Evolutionary conservation across 2,329 filamentous ascomycete genomes (phyloP).

Genomic region (Epichloe baconii): DNA sequence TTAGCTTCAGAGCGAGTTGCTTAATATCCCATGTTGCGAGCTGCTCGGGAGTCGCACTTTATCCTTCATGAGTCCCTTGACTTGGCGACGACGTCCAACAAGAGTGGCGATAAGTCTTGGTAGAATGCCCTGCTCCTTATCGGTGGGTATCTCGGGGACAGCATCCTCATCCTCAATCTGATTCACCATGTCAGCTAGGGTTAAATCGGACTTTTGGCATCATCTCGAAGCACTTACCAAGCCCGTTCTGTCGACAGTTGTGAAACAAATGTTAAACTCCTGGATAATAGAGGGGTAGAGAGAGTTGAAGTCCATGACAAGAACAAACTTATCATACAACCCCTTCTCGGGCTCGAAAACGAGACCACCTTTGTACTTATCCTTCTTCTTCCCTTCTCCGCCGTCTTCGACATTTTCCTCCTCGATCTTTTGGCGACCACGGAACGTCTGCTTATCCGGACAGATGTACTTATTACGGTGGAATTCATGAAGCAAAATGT

Average conservation of each 20-base stretch:
- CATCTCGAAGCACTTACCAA: conserved; percentile 38
- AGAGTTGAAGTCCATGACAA: conserved; percentile 99
- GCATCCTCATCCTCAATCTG: conserved; percentile 62
- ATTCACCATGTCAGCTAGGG: conserved; percentile 15
- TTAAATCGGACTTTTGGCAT: neutral
- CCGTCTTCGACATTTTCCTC: conserved; percentile 55
- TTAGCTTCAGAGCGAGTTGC: conserved; percentile 90
- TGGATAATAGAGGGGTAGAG: conserved; percentile 98
- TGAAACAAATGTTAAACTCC: conserved; percentile 99
- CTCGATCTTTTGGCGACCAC: conserved; percentile 57
- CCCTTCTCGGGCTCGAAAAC: conserved; percentile 98
- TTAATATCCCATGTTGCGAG: conserved; percentile 96
- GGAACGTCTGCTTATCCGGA: conserved; percentile 82
- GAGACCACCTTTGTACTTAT: conserved; percentile 97
- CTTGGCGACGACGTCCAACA: conserved; percentile 75
- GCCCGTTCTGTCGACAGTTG: conserved; percentile 71
- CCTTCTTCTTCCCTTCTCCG: conserved; percentile 83
- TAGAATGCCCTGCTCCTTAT: conserved; percentile 72
- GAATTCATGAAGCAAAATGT: conserved; percentile 96
- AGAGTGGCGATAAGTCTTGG: conserved; percentile 85
- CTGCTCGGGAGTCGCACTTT: conserved; percentile 76
- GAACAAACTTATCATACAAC: conserved; percentile 92
- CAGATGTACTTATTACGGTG: conserved; percentile 95
- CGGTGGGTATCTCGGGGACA: conserved; percentile 73
- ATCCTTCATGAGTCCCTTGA: conserved; percentile 95